Evolutionary conservation across 2,329 filamentous ascomycete genomes (phyloP).

Genomic region (Xylariales sp.): DNA sequence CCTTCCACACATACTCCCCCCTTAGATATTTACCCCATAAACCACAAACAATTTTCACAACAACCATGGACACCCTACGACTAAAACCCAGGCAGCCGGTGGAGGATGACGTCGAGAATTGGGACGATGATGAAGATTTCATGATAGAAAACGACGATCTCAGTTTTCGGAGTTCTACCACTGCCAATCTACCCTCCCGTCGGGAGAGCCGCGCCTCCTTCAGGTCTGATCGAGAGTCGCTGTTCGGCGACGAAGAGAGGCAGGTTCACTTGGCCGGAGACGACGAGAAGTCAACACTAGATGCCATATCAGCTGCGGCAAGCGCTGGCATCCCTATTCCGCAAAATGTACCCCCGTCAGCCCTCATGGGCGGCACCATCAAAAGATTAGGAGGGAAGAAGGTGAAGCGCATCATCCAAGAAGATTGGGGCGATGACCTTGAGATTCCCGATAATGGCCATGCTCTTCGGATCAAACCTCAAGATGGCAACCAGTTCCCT

Average conservation of each 20-base stretch:
- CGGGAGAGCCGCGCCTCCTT: conserved; percentile 80
- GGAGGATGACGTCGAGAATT: conserved; percentile 62
- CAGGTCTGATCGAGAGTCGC: conserved; percentile 75
- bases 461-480: conserved; percentile 60
- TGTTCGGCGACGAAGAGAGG: conserved; percentile 78
- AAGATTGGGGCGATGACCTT: conserved; percentile 79
- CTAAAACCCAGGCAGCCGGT: conserved; percentile 50
- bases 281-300: conserved; percentile 76
- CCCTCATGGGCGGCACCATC: conserved; percentile 87
- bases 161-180: conserved; percentile 50
- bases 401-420: conserved; percentile 67
- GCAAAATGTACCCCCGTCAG: conserved; percentile 79
- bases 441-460: conserved; percentile 60
- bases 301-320: conserved; percentile 83
- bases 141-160: conserved; percentile 65
- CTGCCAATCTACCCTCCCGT: conserved; percentile 44
- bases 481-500: conserved; percentile 58
- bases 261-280: conserved; percentile 81
- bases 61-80: conserved; percentile 50
- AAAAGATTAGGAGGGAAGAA: conserved; percentile 78
- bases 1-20: too few relatives aligned
- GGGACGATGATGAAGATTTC: conserved; percentile 76
- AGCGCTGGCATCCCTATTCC: conserved; percentile 90
- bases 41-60: conserved; percentile 7
- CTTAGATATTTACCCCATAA: too few relatives aligned